These are phyloP conservation scores for Sugiyamaella smithiae DNA, from an alignment of 805 yeast genomes.

Conservation along the genomic window DNA sequence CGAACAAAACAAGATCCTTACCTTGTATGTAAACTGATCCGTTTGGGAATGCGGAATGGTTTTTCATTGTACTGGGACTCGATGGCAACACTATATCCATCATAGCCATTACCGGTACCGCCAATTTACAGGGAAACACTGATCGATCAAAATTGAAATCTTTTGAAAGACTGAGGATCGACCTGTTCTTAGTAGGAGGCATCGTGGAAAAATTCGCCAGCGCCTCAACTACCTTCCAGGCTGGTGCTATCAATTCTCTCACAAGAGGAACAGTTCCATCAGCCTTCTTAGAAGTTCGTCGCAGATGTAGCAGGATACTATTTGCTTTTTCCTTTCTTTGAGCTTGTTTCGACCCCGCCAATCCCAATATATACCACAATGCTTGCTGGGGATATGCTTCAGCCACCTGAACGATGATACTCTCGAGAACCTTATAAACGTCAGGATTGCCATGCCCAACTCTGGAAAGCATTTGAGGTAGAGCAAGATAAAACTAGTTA, in stretches of 20 bases:
- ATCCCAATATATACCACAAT: constrained; percentile 79
- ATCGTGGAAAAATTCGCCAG: constrained; percentile 21
- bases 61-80: constrained; percentile 41
- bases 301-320: constrained; percentile 36
- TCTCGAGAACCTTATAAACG: constrained; percentile 54
- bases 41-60: constrained; percentile 44
- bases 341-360: constrained; percentile 57
- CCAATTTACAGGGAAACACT: constrained; percentile 50
- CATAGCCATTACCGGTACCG: constrained; percentile 70
- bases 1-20: neutral
- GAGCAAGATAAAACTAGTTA: constrained; percentile 67
- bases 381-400: constrained; percentile 74
- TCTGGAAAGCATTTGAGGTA: constrained; percentile 83
- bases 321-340: constrained; percentile 41
- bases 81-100: constrained; percentile 65
- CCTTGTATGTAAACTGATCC: constrained; percentile 35
- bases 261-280: constrained; percentile 8
- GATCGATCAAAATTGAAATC: constrained; percentile 40
- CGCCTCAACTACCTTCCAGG: constrained; percentile 19
- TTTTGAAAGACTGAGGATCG: constrained; percentile 7
- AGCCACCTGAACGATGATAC: constrained; percentile 57
- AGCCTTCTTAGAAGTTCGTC: constrained; percentile 29
- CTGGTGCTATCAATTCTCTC: constrained; percentile 15
- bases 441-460: constrained; percentile 58
- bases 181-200: constrained; percentile 11